Percentiles rank a stretch among this genome's conserved stretches.
Conservation (phyloP, 345 rosid species). For the Camelina laxa region DNA sequence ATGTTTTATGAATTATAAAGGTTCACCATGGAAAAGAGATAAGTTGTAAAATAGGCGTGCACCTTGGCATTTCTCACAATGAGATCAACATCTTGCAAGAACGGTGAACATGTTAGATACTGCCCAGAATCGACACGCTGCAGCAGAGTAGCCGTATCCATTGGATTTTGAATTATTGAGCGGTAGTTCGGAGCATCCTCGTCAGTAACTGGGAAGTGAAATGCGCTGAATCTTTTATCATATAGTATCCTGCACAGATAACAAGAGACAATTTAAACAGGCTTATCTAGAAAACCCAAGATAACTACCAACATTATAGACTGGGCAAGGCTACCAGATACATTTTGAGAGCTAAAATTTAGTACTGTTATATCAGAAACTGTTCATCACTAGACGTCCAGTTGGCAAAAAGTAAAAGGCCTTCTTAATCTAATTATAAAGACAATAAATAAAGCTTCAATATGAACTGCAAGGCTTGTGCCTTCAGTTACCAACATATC, state of each 20-base stretch:
- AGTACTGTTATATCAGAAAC: slow-evolving; percentile 10
- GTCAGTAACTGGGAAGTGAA: slow-evolving; percentile 90
- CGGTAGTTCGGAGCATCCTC: slow-evolving; percentile 98
- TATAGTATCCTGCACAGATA: slow-evolving; percentile 68
- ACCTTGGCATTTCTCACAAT: slow-evolving; percentile 96
- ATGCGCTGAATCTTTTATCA: slow-evolving; percentile 88
- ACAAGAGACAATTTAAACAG: background rate
- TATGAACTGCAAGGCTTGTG: background rate
- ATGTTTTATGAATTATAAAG: background rate
- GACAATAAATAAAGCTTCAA: slow-evolving; percentile 4
- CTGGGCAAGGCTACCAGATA: background rate
- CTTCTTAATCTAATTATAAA: background rate
- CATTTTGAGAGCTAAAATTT: background rate
- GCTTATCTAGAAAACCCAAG: background rate
- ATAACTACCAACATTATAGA: slow-evolving; percentile 11
- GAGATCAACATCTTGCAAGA: slow-evolving; percentile 87
- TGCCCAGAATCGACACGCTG: slow-evolving; percentile 92
- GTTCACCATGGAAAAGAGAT: slow-evolving; percentile 19
- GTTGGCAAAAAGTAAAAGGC: background rate
- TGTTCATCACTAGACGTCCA: background rate
- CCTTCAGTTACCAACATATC: slow-evolving; percentile 17
- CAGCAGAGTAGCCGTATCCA: slow-evolving; percentile 90
- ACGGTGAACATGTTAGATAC: slow-evolving; percentile 78
- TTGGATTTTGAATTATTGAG: slow-evolving; percentile 84
- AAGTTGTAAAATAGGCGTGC: slow-evolving; percentile 5